Evolutionary conservation across 202 grass and related monocot species (phyloP), one percentile per base, ranked within the genome.

Genomic region (Setaria italica): DNA sequence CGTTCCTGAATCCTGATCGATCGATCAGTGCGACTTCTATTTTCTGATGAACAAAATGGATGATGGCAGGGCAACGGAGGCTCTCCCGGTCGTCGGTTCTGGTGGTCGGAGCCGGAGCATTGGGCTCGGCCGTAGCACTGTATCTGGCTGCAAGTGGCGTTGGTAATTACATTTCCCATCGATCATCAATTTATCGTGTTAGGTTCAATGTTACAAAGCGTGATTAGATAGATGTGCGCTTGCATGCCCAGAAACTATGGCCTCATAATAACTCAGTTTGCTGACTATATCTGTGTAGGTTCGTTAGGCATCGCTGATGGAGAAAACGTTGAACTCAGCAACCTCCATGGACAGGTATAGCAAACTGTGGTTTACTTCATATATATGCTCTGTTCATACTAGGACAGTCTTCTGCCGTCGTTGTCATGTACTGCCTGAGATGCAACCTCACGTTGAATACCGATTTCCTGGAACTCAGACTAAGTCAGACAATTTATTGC

Each of bases 261-360:
- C 39, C 39, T 41, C 39, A 41, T 6, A 4, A 41, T 41, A 17
- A 15, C 48, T 74, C 45, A 19, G 16, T 37, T 75, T 75, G 4
- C 32, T 58, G 33, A 76, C 49, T 39, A 14, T 39, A 0, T 57
- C 16, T 67, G 78, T 74, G 30, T 85, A 91, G 89, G 89, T 81
- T 94, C 85, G 74, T 70, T 91, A 80, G 92, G 92, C 67, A 87
- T 94, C 73, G 92, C 90, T 76, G 89, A 94, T 84, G 70, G 73
- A 53, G 78, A 91, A 70, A 21, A 50, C 71, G 92, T 94, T 88
- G 89, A 94, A 79, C 81, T 91, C 53, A 87, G 80, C 42, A 77
- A 90, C 51, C 82, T 94, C 54, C 92, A 94, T 86, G 77, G 87
- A 43, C 89, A 94, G 82, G 92, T 94, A 86, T 49, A 15, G 82